phyloP scores from a whole-genome alignment of 2,329 filamentous ascomycete species.

The Arthrinium puccinioides region DNA sequence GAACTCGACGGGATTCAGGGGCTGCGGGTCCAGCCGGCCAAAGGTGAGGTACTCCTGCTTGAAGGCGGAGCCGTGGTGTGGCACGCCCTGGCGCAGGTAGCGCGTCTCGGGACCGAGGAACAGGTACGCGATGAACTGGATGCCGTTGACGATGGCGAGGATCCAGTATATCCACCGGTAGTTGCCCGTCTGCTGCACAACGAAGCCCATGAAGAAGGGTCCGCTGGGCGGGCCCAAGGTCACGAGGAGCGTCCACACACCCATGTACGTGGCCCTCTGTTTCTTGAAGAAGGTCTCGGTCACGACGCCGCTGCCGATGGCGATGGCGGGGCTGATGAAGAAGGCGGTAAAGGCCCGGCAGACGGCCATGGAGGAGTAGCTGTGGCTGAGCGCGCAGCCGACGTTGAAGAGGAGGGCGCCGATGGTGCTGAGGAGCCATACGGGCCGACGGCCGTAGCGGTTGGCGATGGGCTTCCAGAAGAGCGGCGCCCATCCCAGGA shows the following conservation, averaged over 20 bases:
- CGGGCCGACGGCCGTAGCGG: conserved; percentile 44
- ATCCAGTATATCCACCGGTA: conserved; percentile 55
- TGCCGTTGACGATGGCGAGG: conserved; percentile 48
- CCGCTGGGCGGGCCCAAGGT: conserved; percentile 19
- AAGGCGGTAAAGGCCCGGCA: conserved; percentile 47
- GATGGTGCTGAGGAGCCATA: conserved; percentile 43
- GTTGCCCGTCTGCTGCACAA: conserved; percentile 37
- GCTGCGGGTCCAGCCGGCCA: conserved; percentile 43
- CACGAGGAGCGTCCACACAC: conserved; percentile 42
- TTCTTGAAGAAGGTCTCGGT: conserved; percentile 51
- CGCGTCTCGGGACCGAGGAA: conserved; percentile 49
- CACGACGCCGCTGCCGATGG: conserved; percentile 50
- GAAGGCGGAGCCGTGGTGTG: conserved; percentile 28
- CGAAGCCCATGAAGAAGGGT: conserved; percentile 32
- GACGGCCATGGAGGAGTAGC: conserved; percentile 40
- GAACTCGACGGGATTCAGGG: conserved; percentile 41
- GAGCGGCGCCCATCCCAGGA: conserved; percentile 44
- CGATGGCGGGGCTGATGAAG: conserved; percentile 47
- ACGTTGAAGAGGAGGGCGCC: conserved; percentile 42
- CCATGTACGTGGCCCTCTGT: conserved; percentile 47
- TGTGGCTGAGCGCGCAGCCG: conserved; percentile 41
- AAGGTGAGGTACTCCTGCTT: conserved; percentile 36
- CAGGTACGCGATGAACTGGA: conserved; percentile 48
- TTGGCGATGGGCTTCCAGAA: conserved; percentile 50
- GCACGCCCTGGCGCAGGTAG: conserved; percentile 33